Evolutionary conservation across 371 early-diverging fungal genomes (phyloP).

Genomic region (Capniomyces stellatus): DNA sequence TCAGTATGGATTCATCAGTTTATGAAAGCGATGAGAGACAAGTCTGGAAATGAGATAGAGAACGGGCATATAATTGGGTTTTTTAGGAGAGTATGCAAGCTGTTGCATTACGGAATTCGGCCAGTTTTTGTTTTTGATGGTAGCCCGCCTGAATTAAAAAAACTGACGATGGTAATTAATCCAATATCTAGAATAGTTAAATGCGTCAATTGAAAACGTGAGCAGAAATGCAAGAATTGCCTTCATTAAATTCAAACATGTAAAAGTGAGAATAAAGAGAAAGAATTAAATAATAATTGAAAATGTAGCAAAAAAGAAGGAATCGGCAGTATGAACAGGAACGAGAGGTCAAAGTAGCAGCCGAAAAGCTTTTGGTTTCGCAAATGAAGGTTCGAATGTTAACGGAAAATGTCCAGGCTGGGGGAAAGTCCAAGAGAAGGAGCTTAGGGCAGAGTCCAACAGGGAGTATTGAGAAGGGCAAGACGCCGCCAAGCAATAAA

Average conservation of each 20-base stretch:
- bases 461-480: not conserved
- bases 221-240: no score
- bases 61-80: constrained; percentile 86
- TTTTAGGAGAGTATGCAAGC: constrained; percentile 80
- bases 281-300: no score
- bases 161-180: constrained; percentile 39
- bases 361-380: constrained; percentile 60
- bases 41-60: constrained; percentile 55
- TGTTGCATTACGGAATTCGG: constrained; percentile 73
- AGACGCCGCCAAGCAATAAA: constrained; percentile 18
- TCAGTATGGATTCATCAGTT: constrained; percentile 96
- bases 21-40: constrained; percentile 77
- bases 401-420: constrained; percentile 4
- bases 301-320: constrained; percentile 16
- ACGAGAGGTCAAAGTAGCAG: constrained; percentile 37
- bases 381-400: constrained; percentile 37
- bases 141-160: constrained; percentile 66
- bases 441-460: no score
- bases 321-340: not conserved
- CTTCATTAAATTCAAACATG: no score
- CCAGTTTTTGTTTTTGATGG: constrained; percentile 97
- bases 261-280: no score
- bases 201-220: no score
- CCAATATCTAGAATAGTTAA: not conserved
- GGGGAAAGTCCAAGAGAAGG: not conserved